Conservation (phyloP, 257 asterid genomes). For the Datura wrightii region DNA sequence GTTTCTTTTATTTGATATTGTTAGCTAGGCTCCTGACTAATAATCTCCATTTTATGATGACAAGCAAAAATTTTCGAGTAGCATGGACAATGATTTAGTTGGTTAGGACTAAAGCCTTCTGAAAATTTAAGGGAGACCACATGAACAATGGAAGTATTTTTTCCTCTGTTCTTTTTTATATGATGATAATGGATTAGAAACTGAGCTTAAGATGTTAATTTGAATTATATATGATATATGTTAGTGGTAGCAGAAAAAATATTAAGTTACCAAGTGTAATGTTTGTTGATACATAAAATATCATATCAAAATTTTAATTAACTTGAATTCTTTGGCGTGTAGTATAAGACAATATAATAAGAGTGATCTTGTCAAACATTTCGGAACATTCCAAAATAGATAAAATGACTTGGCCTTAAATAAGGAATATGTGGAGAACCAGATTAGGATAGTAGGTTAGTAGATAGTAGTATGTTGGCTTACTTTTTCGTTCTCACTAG, state of each 20-base stretch:
- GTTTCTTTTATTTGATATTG: constrained; percentile 15
- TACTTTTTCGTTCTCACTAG: too few relatives aligned
- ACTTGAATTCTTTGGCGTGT: too few relatives aligned
- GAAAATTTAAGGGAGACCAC: not conserved
- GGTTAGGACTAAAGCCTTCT: not conserved
- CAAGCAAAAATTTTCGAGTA: not conserved
- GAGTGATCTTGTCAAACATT: too few relatives aligned
- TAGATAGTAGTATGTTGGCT: too few relatives aligned
- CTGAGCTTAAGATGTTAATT: not conserved
- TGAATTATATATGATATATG: not conserved
- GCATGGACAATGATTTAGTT: not conserved
- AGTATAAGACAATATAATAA: too few relatives aligned
- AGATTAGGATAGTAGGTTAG: too few relatives aligned
- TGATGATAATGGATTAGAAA: not conserved
- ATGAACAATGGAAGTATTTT: not conserved
- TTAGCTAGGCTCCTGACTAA: constrained; percentile 23
- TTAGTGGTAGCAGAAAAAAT: not conserved
- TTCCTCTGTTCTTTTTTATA: not conserved
- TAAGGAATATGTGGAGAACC: too few relatives aligned
- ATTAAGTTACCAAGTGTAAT: not conserved
- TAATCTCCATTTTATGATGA: not conserved
- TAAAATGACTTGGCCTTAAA: too few relatives aligned
- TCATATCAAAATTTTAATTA: not conserved
- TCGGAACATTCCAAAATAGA: too few relatives aligned
- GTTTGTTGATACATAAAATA: not conserved